Conservation (phyloP, 2,329 filamentous ascomycete genomes). For the Monosporascus cannonballus region DNA sequence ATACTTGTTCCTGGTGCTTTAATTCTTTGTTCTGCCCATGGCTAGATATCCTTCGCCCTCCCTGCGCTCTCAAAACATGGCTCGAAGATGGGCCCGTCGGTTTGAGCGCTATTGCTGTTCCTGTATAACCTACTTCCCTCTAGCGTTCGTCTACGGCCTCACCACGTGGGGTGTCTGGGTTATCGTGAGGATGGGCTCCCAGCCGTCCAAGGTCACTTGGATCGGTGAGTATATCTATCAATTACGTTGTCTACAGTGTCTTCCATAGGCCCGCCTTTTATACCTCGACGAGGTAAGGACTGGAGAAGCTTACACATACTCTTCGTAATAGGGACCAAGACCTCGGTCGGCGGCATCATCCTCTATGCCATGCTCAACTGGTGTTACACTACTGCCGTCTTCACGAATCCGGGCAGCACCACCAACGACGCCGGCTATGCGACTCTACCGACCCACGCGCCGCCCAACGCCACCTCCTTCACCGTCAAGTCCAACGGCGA, state of each 20-base stretch:
- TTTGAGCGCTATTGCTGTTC: slow-evolving; percentile 80
- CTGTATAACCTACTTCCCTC: slow-evolving; percentile 75
- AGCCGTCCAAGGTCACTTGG: slow-evolving; percentile 46
- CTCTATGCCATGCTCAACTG: slow-evolving; percentile 78
- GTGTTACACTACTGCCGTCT: slow-evolving; percentile 89
- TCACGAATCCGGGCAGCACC: slow-evolving; percentile 77
- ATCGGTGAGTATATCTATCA: slow-evolving; percentile 40
- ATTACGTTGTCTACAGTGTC: neutral
- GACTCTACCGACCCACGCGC: slow-evolving; percentile 69
- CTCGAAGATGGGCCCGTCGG: slow-evolving; percentile 59
- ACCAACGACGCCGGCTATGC: slow-evolving; percentile 66
- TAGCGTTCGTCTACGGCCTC: slow-evolving; percentile 80
- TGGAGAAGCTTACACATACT: slow-evolving; percentile 3
- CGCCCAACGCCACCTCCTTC: slow-evolving; percentile 60
- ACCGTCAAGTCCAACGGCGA: slow-evolving; percentile 91
- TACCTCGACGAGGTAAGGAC: slow-evolving; percentile 10
- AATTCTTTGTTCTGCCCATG: neutral
- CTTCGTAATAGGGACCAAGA: slow-evolving; percentile 37
- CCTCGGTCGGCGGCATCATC: slow-evolving; percentile 58
- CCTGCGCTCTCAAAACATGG: slow-evolving; percentile 35
- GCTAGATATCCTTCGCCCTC: slow-evolving; percentile 13
- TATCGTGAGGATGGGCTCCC: slow-evolving; percentile 64
- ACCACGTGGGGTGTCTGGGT: slow-evolving; percentile 96
- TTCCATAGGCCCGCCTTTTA: slow-evolving; percentile 4
- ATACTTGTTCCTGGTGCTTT: neutral